Percentiles rank a stretch among this genome's conserved stretches.
These are phyloP conservation scores for Pseudogymnoascus sp. DNA, from an alignment of 2,329 filamentous ascomycete genomes.

Conservation along the genomic window DNA sequence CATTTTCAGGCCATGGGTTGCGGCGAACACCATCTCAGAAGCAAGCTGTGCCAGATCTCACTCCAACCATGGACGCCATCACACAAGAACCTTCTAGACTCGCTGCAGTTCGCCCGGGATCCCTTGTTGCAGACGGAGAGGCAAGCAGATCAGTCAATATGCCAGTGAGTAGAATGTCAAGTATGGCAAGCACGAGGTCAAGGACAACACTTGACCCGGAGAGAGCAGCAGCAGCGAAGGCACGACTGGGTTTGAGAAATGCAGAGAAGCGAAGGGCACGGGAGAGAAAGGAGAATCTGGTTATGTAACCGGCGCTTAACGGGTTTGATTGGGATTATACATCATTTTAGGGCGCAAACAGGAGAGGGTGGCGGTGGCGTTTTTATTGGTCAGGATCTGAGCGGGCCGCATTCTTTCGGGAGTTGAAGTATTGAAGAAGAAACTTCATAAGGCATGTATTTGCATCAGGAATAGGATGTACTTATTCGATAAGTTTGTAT, in stretches of 20 bases:
- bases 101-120: neutral
- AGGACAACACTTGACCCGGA: constrained; percentile 24
- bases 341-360: constrained; percentile 5
- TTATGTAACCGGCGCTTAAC: neutral
- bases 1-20: neutral
- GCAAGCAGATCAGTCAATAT: constrained; percentile 33
- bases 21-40: constrained; percentile 2
- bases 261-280: constrained; percentile 20
- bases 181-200: constrained; percentile 16
- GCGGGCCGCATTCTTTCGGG: constrained; percentile 3
- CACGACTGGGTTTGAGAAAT: constrained; percentile 25
- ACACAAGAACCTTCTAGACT: neutral
- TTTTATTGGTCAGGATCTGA: constrained; percentile 7
- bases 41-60: neutral
- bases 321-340: neutral
- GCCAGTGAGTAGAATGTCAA: constrained; percentile 4
- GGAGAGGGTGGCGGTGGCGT: constrained; percentile 5
- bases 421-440: constrained; percentile 1
- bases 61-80: neutral
- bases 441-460: constrained; percentile 6
- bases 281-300: constrained; percentile 21
- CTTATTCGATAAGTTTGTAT: neutral
- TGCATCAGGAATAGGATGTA: neutral
- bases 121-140: constrained; percentile 46
- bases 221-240: constrained; percentile 27